Base-by-base conservation (phyloP, 2,329 filamentous ascomycete genomes). In the Aspergillus oerlinghausenensis region DNA sequence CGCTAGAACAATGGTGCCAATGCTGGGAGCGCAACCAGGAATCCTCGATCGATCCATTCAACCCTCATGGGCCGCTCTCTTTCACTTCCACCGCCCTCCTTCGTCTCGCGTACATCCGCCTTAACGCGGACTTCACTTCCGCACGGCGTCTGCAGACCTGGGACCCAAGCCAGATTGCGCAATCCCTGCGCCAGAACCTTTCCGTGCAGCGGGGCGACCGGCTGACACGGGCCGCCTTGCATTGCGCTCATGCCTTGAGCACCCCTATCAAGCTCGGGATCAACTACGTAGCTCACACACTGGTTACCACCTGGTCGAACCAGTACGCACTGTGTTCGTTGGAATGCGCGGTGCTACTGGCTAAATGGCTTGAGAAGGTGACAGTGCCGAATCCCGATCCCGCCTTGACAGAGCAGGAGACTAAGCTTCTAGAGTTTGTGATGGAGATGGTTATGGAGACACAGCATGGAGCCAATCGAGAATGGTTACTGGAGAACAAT, bases 261-360 rank as follows among this genome's bases (percentile, higher is more conserved):
- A 82, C 83, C 0, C 82, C 82, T 0, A 82, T 84, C 4, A 71
- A 82, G 23, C 64, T 84, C 0, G 82, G 82, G 0, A 78, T 84
- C 17, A 80, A 82, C 52, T 76, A 79, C 14, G 81, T 84, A 0
- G 80, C 80, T 0, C 72, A 79, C 17, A 84, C 80, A 17, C 81
- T 84, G 51, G 80, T 81, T 0, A 81, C 82, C 48, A 80, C 83
- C 50, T 84, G 82, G 81, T 82, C 80, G 4, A 80, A 82, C 2
- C 74, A 82, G n/a, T 81, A 84, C 52, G 80, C 80, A 0, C 71
- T 84, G 0, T 82, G 79, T 3, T 79, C 79, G 1, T 71, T 84
- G 0, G 82, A 84, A 61, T 83, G 81, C 21, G 80, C 80, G 0
- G 76, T 84, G 0, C 67, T 84, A 2, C 67, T 84, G 0, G 80